These are phyloP conservation scores for Gonapodya sp. DNA, from an alignment of 192 early-diverging fungal genomes.

Conservation along the genomic window DNA sequence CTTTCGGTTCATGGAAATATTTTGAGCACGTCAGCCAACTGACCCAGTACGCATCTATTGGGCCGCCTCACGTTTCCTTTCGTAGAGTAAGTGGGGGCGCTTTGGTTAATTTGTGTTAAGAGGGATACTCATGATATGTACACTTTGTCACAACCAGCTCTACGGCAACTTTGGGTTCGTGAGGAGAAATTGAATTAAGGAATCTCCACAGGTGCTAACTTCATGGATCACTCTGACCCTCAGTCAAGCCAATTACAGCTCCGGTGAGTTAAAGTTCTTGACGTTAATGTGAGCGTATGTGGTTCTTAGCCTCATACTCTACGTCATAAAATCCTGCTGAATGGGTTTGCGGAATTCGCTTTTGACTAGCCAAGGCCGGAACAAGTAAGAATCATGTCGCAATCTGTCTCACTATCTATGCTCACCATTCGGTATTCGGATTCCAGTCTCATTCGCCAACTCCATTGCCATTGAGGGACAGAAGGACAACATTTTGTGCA, in stretches of 20 bases:
- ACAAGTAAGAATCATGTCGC: too few species aligned
- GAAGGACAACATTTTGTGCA: slow-evolving; percentile 82
- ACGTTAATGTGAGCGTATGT: not conserved
- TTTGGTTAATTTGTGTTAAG: not conserved
- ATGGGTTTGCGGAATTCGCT: too few species aligned
- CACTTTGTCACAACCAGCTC: not conserved
- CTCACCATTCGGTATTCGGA: too few species aligned
- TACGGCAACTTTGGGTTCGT: not conserved
- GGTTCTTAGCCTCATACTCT: too few species aligned
- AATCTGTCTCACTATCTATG: too few species aligned
- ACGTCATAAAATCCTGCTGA: too few species aligned
- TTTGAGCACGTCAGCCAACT: too few species aligned
- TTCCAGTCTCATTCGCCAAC: slow-evolving; percentile 5
- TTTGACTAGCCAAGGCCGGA: not conserved
- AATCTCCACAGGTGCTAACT: too few species aligned
- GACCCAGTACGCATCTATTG: too few species aligned
- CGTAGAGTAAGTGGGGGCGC: not conserved
- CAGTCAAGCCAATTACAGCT: slow-evolving; percentile 70
- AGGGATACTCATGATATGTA: not conserved
- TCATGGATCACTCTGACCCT: not conserved
- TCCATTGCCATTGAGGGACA: slow-evolving; percentile 54
- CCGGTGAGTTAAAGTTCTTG: not conserved
- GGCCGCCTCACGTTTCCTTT: too few species aligned
- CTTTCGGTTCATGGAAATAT: too few species aligned
- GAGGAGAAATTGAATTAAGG: too few species aligned